Evolutionary conservation across 768 basidiomycete species (phyloP), one percentile per base, ranked within the genome.

Genomic region (Leucosporidium yakuticum): DNA sequence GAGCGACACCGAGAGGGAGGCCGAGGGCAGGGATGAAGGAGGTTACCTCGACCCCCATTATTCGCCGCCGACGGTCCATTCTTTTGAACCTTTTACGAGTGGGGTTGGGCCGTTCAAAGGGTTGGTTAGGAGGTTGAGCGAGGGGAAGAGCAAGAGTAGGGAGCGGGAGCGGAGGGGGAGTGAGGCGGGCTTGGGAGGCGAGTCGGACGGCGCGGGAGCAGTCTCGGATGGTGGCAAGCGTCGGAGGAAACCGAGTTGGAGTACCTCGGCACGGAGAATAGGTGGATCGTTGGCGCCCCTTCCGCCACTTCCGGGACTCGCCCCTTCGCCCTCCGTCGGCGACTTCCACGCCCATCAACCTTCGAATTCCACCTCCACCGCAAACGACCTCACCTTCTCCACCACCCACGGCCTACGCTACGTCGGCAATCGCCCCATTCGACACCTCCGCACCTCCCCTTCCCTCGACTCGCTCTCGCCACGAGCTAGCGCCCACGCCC

Each of bases 61-160:
- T 1, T 67, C 66, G 14, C 70, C 70, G 8, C 67, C 70, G 6
- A 55, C 68, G 23, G 64, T 67, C 21, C 23, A 39, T 2, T 65
- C 64, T 4, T 71, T 71, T 58, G 61, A 71, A 31, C 67, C 67
- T 11, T 68, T 71, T 62, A 31, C 60, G 25, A 29, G 17, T 8
- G 20, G 19, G 54, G 54, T 29, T n/a, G 4, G 15, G 17, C 39
- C 11, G 39, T 9, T 44, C 39, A 44, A 44, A 15, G 39, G 39
- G 39, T 15, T 44, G 39, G 39, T 44, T 8, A 44, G 39, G 39
- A 44, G 39, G 39, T 44, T 44, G 39, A 44, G 39, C 39, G 39
- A 44, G 39, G 11, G 11, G 39, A 44, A 15, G 14, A 44, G 39
- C 14, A 44, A 44, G 39, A 44, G 39, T 15, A 44, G 39, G 39